These are phyloP conservation scores for Scutellaria barbata DNA, from an alignment of 257 asterid species.

Conservation along the genomic window DNA sequence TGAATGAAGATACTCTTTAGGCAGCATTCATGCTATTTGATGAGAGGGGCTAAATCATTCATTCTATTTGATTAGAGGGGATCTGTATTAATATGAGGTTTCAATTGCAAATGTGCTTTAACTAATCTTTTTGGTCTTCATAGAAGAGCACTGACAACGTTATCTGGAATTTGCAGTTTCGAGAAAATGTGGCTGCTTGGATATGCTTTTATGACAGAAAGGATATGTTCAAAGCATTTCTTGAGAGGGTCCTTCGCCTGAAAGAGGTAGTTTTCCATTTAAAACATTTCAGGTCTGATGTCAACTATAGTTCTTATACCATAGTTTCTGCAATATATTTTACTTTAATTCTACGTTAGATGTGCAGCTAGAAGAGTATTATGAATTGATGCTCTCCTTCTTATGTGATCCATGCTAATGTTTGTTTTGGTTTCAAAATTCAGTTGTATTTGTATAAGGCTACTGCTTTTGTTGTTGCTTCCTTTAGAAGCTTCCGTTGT, in stretches of 20 bases:
- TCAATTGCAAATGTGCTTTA: slow-evolving; percentile 4
- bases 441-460: slow-evolving; percentile 9
- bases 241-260: slow-evolving; percentile 83
- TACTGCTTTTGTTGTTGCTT: neutral
- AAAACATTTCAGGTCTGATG: neutral
- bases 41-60: neutral
- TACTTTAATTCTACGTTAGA: neutral
- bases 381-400: slow-evolving; percentile 12
- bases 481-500: neutral
- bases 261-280: slow-evolving; percentile 70
- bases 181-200: slow-evolving; percentile 99
- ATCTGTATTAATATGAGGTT: slow-evolving; percentile 16
- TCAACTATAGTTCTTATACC: slow-evolving; percentile 18
- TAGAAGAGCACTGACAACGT: slow-evolving; percentile 8
- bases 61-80: slow-evolving; percentile 10
- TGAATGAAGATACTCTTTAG: slow-evolving; percentile 15
- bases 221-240: slow-evolving; percentile 83
- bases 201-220: slow-evolving; percentile 77
- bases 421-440: slow-evolving; percentile 2
- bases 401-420: neutral
- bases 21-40: neutral
- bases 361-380: slow-evolving; percentile 1
- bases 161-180: slow-evolving; percentile 70
- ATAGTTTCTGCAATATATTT: neutral
- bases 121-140: slow-evolving; percentile 10